Percentiles rank a stretch among this genome's conserved stretches.
Conservation (phyloP, 2,329 filamentous ascomycete species). For the Fusarium burgessii region DNA sequence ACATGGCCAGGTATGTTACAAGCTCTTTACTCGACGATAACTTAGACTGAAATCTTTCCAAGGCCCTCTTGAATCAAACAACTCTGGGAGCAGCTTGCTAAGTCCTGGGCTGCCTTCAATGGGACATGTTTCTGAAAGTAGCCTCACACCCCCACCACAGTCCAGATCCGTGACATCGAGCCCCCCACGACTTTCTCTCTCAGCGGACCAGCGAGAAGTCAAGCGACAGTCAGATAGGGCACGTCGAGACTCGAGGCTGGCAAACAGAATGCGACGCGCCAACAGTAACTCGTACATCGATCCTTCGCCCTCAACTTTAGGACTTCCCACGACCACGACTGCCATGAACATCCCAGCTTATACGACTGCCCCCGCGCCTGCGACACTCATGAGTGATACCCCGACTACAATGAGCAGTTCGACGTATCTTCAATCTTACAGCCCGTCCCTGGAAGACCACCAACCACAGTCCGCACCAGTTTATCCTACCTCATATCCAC, state of each 20-base stretch:
- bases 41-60: constrained; percentile 2
- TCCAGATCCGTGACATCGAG: constrained; percentile 69
- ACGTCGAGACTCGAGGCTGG: constrained; percentile 68
- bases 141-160: constrained; percentile 62
- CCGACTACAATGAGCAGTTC: constrained; percentile 57
- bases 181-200: constrained; percentile 66
- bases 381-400: constrained; percentile 65
- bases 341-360: constrained; percentile 62
- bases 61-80: constrained; percentile 53
- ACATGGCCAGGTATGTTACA: constrained; percentile 61
- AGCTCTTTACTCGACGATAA: neutral
- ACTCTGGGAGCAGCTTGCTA: constrained; percentile 53
- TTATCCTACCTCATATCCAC: constrained; percentile 52
- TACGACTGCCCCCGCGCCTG: constrained; percentile 62
- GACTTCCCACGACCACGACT: constrained; percentile 55
- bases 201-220: constrained; percentile 70
- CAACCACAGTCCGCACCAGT: constrained; percentile 52
- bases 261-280: constrained; percentile 62
- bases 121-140: constrained; percentile 60
- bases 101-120: constrained; percentile 62
- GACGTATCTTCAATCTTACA: constrained; percentile 64
- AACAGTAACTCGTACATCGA: constrained; percentile 60
- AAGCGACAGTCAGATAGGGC: constrained; percentile 71
- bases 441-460: constrained; percentile 60
- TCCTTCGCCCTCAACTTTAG: constrained; percentile 51